A percentile compares a stretch with the other conserved stretches of the same genome.
Evolutionary conservation across 805 yeast species (phyloP).

Genomic region (Blastobotrys chiropterorum): DNA sequence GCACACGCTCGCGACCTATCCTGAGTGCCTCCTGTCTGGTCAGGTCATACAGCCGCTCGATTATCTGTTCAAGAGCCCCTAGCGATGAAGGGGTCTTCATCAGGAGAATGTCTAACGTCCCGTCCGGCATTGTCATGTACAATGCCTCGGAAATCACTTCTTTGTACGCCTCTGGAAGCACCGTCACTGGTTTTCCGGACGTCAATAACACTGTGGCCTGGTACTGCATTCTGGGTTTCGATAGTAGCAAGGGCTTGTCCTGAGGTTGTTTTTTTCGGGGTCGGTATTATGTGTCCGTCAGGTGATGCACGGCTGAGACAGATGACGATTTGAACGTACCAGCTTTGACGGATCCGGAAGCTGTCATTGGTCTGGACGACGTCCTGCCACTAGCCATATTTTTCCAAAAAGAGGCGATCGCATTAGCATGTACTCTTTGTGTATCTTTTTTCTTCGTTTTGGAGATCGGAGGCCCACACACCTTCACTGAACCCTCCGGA

Average conservation of each 20-base stretch:
- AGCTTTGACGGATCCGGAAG: too few species aligned
- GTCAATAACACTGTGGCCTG: slow-evolving; percentile 21
- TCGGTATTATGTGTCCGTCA: not conserved
- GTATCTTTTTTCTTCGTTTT: too few species aligned
- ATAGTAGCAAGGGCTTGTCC: not conserved
- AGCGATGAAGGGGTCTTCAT: slow-evolving; percentile 23
- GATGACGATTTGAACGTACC: too few species aligned
- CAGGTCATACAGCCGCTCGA: slow-evolving; percentile 24
- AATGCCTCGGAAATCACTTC: slow-evolving; percentile 24
- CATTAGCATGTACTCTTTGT: too few species aligned
- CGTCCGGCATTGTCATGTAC: slow-evolving; percentile 26
- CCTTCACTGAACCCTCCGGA: too few species aligned
- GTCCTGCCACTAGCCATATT: too few species aligned
- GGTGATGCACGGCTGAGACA: not conserved
- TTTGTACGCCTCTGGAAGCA: slow-evolving; percentile 13
- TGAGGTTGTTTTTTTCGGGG: not conserved
- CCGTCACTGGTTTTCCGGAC: slow-evolving; percentile 14
- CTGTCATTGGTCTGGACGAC: too few species aligned
- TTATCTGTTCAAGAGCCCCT: slow-evolving; percentile 20
- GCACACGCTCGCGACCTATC: slow-evolving; percentile 16
- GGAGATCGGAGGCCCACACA: too few species aligned
- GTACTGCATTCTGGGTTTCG: slow-evolving; percentile 16
- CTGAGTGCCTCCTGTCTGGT: slow-evolving; percentile 18
- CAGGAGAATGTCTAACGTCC: slow-evolving; percentile 26
- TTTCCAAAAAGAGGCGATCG: too few species aligned